Evolutionary conservation across 305 asterid genomes (phyloP), one percentile per base, ranked within the genome.

Genomic region (Rubia peregrina): DNA sequence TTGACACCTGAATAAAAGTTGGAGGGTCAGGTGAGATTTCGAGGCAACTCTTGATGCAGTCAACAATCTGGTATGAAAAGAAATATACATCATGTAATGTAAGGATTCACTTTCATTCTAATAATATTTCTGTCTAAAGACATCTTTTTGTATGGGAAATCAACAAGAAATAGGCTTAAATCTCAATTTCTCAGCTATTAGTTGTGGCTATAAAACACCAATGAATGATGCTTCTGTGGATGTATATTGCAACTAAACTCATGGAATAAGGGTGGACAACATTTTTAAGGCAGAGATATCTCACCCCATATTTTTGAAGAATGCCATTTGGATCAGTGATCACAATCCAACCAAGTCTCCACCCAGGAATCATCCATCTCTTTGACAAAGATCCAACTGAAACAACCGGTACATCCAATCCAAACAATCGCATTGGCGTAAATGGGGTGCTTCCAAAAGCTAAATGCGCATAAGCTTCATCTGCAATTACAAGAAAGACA

Each of bases 281-380:
- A 49, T 16, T 49, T 8, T 17, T 62, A 61, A 13, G 12, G 67
- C 33, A 61, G 61, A 61, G 68, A 26, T 11, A 46, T 3, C 4
- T 12, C 26, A 91, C 96, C 95, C 87, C 87, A 24, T 86, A 87
- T 74, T 71, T 86, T 80, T 77, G 82, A 33, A 91, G 76, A 77
- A 69, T 79, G 68, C 91, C 89, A 68, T 87, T 75, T 4, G 90
- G 92, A 76, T 91, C 97, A 74, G 83, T 83, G 0, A 82, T 78
- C 22, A 87, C 96, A 72, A 91, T 73, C 97, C 97, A 91, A 68
- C 97, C 97, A 0, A 91, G 83, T 36, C 95, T 86, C 97, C 96
- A 91, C 26, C 96, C 97, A 8, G 97, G 97, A 2, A 90, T 90
- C 72, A 90, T 69, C 94, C 94, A 90, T 79, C 97, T 84, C 83